Evolutionary conservation across 75 land plant species (phyloP), one percentile per base, ranked within the genome.

Genomic region (Adiantum capillusveneris): DNA sequence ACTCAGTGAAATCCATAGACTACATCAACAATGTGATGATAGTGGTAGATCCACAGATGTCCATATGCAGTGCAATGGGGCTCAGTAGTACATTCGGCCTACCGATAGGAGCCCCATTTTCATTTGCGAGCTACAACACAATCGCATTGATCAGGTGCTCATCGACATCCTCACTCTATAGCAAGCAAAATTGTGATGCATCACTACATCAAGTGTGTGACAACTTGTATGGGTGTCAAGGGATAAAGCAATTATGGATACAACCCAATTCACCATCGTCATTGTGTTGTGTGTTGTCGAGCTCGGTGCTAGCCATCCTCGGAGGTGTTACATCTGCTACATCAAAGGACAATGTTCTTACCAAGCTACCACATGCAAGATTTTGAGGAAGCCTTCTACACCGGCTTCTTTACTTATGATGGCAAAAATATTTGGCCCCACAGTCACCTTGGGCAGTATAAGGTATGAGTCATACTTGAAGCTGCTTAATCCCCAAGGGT

Each of bases 11-110:
- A 9, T 60, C 65, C 44, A 79, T 86, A 2, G 89, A 86, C 65
- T 86, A 86, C 53, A 75, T 70, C 29, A 82, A 65, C 73, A 27
- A 61, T 11, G n/a, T 76, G 22, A 63, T 86, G 31, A 76, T 74
- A 19, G 55, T 85, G 25, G 78, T 73, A n/a, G 89, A 85, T 55
- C 78, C 85, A 2, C 60, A 65, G 49, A 79, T 85, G 85, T 76
- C 85, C 21, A 82, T 72, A 12, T 79, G 77, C 64, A 51, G 65
- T 25, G 55, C 70, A 29, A 58, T 79, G 65, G 58, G 63, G 44
- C 58, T 28, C 13, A 77, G 74, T 62, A 74, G 69, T 14, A 80
- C 84, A 12, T 82, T 85, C 60, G 78, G 66, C 28, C 53, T 82
- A 41, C 71, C 70, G 21, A 58, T 70, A 62, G 24, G 64, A 19